Conservation (phyloP, 148 eudicot species). For the Vaccinium myrtillus region DNA sequence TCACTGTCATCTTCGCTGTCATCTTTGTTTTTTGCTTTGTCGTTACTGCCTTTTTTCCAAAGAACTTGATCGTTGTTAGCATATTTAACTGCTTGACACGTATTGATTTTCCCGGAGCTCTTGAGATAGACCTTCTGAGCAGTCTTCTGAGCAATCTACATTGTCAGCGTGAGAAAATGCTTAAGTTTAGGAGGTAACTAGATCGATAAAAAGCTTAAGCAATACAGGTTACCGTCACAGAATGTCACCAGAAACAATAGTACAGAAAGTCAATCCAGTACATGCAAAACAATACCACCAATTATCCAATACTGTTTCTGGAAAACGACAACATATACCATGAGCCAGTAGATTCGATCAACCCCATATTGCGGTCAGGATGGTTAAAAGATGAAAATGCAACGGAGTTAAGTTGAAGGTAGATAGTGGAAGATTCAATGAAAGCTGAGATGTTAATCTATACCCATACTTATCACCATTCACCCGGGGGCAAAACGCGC, state of each 20-base stretch:
- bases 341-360: neutral
- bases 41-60: conserved; percentile 27
- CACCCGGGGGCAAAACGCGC: neutral
- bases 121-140: conserved; percentile 77
- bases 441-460: neutral
- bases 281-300: neutral
- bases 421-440: neutral
- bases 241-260: neutral
- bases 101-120: conserved; percentile 73
- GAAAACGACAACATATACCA: neutral
- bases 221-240: neutral
- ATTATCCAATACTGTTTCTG: neutral
- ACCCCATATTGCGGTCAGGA: neutral
- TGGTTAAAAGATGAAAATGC: neutral
- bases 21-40: conserved; percentile 16
- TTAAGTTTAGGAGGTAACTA: neutral
- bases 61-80: conserved; percentile 56
- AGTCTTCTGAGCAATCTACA: conserved; percentile 75
- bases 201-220: neutral
- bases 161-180: neutral
- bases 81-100: conserved; percentile 63
- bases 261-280: neutral
- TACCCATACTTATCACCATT: neutral
- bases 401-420: neutral
- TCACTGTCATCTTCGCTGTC: conserved; percentile 19